phyloP scores from a whole-genome alignment of 2,329 filamentous ascomycete species.

The Pseudogymnoascus sp. region DNA sequence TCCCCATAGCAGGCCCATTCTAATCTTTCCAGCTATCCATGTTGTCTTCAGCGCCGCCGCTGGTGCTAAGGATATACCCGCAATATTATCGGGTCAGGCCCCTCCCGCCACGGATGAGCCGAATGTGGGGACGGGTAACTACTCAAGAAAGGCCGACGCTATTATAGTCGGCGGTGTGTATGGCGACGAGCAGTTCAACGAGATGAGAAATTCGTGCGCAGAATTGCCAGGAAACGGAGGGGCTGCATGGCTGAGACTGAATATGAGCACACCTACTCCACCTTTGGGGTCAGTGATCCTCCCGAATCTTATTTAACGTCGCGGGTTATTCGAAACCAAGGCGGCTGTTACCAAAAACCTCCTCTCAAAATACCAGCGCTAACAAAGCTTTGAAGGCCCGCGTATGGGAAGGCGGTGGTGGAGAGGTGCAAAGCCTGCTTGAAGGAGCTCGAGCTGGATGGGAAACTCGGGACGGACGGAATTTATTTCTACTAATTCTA shows the following conservation, averaged over 20 bases:
- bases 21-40: slow-evolving; percentile 15
- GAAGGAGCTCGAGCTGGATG: slow-evolving; percentile 18
- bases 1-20: background rate
- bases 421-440: slow-evolving; percentile 18
- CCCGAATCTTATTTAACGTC: background rate
- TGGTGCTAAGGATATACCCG: slow-evolving; percentile 14
- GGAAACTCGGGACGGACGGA: slow-evolving; percentile 18
- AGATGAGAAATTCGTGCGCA: slow-evolving; percentile 17
- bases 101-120: background rate
- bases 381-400: slow-evolving; percentile 7
- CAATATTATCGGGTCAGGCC: slow-evolving; percentile 11
- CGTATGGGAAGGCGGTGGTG: slow-evolving; percentile 20
- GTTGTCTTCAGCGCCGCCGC: slow-evolving; percentile 14
- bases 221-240: slow-evolving; percentile 14
- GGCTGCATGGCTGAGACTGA: slow-evolving; percentile 21
- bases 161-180: slow-evolving; percentile 16
- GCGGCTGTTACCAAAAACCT: background rate
- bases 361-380: background rate
- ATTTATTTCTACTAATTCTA: slow-evolving; percentile 17
- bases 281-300: slow-evolving; percentile 15
- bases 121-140: slow-evolving; percentile 16
- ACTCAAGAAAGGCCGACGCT: slow-evolving; percentile 11
- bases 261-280: slow-evolving; percentile 18
- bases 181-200: slow-evolving; percentile 17
- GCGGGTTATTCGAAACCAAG: background rate